phyloP scores from a whole-genome alignment of 176 grass and related monocot species.

The Rhynchospora breviuscula region DNA sequence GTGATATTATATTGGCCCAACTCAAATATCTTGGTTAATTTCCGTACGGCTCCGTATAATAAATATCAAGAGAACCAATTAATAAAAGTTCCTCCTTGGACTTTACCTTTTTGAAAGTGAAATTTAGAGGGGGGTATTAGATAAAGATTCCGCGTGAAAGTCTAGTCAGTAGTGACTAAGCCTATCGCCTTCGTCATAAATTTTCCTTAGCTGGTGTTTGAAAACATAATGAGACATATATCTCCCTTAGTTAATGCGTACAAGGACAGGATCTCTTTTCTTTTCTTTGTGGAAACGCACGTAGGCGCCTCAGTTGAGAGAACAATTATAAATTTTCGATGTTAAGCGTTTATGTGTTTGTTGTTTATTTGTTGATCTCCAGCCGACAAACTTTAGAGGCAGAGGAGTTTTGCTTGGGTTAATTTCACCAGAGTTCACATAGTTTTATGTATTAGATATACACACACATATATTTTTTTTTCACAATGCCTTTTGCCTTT shows the following conservation, averaged over 20 bases:
- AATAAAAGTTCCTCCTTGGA: background rate
- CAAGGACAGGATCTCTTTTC: background rate
- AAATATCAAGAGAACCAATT: background rate
- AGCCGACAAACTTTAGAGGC: background rate
- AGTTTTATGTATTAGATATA: too few relatives aligned
- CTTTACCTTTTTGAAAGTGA: conserved; percentile 4
- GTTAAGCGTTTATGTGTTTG: background rate
- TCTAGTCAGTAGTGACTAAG: conserved; percentile 3
- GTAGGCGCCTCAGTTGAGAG: background rate
- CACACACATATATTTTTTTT: too few relatives aligned
- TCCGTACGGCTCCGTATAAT: background rate
- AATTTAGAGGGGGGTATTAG: conserved; percentile 4
- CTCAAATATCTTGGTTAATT: too few relatives aligned
- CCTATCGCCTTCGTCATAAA: conserved; percentile 1
- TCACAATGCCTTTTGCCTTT: too few relatives aligned
- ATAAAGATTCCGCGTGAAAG: background rate
- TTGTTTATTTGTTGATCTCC: background rate
- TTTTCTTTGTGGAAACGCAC: background rate
- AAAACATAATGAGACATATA: background rate
- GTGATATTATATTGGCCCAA: background rate
- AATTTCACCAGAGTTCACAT: too few relatives aligned
- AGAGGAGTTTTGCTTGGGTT: too few relatives aligned
- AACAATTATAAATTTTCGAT: background rate
- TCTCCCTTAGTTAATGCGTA: background rate
- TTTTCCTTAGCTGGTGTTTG: background rate